Evolutionary conservation across 768 basidiomycete genomes (phyloP).

Genomic region (Tylopilus balloui): DNA sequence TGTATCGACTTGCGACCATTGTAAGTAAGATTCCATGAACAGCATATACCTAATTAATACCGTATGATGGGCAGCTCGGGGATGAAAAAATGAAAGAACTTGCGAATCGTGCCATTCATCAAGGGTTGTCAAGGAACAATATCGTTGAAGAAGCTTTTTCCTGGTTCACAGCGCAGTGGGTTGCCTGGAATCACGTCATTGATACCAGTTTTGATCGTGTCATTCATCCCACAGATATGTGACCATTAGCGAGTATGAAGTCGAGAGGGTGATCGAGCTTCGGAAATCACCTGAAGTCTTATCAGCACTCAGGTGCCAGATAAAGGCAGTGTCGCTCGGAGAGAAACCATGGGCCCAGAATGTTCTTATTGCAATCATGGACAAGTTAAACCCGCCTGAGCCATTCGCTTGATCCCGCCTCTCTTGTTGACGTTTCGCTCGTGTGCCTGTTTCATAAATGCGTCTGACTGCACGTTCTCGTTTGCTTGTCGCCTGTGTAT

Average conservation of each 20-base stretch:
- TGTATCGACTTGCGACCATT: constrained; percentile 33
- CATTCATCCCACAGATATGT: constrained; percentile 13
- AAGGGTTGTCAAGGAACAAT: constrained; percentile 23
- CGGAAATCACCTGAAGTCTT: constrained; percentile 21
- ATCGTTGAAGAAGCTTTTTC: constrained; percentile 29
- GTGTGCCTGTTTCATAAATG: background rate
- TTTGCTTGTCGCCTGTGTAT: background rate
- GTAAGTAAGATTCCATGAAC: constrained; percentile 13
- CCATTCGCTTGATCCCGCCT: background rate
- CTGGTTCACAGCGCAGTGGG: constrained; percentile 30
- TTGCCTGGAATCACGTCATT: background rate
- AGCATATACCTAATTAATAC: background rate
- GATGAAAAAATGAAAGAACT: constrained; percentile 25
- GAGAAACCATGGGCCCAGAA: constrained; percentile 26
- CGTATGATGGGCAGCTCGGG: constrained; percentile 14
- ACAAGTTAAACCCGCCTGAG: constrained; percentile 14
- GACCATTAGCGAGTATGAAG: constrained; percentile 11
- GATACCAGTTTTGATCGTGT: background rate
- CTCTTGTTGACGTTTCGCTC: background rate
- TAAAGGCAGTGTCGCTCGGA: constrained; percentile 21
- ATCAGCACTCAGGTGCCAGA: constrained; percentile 19
- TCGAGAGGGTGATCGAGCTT: constrained; percentile 18
- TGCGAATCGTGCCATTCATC: constrained; percentile 23
- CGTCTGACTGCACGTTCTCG: background rate
- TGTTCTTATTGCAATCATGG: constrained; percentile 25